Conservation (phyloP, 495 filamentous ascomycete species). For the Penicillium riverlandense region DNA sequence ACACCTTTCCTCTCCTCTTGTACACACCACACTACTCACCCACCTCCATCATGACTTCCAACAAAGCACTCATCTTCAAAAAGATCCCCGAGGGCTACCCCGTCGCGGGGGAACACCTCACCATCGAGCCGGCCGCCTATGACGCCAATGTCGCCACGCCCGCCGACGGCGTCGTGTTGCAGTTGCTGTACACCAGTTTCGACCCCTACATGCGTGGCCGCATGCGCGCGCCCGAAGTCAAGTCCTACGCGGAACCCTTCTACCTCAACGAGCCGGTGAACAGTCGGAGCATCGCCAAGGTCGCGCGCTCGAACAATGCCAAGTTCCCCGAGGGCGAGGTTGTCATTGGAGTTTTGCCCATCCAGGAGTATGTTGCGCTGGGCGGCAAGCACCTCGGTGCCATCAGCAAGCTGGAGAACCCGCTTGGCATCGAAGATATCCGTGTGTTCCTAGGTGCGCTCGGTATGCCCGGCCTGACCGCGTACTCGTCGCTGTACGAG, state of each 20-base stretch:
- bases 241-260: constrained; percentile 60
- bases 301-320: constrained; percentile 57
- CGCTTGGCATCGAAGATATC: constrained; percentile 37
- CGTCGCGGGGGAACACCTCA: constrained; percentile 63
- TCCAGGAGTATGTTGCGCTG: constrained; percentile 52
- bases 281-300: constrained; percentile 50
- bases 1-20: background rate
- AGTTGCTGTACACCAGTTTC: constrained; percentile 72
- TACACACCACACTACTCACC: constrained; percentile 1
- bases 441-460: constrained; percentile 60
- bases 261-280: constrained; percentile 48
- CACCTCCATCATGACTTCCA: constrained; percentile 31
- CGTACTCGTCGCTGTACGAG: constrained; percentile 71
- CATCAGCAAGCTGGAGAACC: constrained; percentile 36
- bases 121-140: constrained; percentile 58
- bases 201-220: constrained; percentile 85
- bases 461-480: constrained; percentile 85
- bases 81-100: constrained; percentile 61
- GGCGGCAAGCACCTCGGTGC: constrained; percentile 20
- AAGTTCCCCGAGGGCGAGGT: constrained; percentile 61
- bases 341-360: constrained; percentile 49
- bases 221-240: constrained; percentile 40
- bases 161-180: constrained; percentile 59
- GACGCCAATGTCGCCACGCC: constrained; percentile 59
- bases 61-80: constrained; percentile 81